Evolutionary conservation across 345 rosid species (phyloP).

Genomic region (Noccaea bulbosa): DNA sequence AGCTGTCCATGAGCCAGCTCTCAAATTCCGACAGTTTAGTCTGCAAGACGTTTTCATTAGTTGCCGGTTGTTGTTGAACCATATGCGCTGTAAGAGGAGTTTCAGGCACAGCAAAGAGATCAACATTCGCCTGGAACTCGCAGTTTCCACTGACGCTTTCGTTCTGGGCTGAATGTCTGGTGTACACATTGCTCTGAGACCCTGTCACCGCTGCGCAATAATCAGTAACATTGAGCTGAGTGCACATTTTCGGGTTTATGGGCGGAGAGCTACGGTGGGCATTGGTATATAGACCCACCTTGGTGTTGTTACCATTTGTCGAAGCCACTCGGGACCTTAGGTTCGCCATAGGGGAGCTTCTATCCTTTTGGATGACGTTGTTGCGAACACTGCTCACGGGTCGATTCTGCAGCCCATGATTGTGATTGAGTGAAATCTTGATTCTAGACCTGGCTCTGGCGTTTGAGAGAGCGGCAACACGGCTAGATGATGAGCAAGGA

Average conservation of each 20-base stretch:
- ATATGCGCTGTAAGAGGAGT: slow-evolving; percentile 18
- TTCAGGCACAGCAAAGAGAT: slow-evolving; percentile 9
- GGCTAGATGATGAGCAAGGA: slow-evolving; percentile 54
- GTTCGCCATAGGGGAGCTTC: slow-evolving; percentile 37
- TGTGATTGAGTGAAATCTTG: slow-evolving; percentile 20
- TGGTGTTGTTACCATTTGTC: slow-evolving; percentile 17
- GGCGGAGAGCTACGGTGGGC: slow-evolving; percentile 18
- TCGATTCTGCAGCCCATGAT: slow-evolving; percentile 39
- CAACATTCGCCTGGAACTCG: slow-evolving; percentile 32
- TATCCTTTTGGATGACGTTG: slow-evolving; percentile 46
- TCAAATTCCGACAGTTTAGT: slow-evolving; percentile 37
- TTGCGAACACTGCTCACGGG: slow-evolving; percentile 35
- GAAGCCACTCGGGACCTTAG: slow-evolving; percentile 41
- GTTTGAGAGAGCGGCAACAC: slow-evolving; percentile 37
- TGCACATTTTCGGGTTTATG: slow-evolving; percentile 4
- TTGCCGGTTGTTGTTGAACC: slow-evolving; percentile 27
- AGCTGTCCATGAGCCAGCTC: slow-evolving; percentile 43
- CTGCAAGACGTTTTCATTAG: slow-evolving; percentile 35
- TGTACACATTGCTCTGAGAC: slow-evolving; percentile 23
- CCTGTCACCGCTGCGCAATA: slow-evolving; percentile 4
- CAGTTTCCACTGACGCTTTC: neutral
- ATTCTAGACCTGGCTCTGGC: slow-evolving; percentile 42
- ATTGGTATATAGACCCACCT: slow-evolving; percentile 1
- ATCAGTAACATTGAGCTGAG: slow-evolving; percentile 16
- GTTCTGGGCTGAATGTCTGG: slow-evolving; percentile 20